These are phyloP conservation scores for Calonectria ilicicola DNA, from an alignment of 2,329 filamentous ascomycete genomes.

Conservation along the genomic window DNA sequence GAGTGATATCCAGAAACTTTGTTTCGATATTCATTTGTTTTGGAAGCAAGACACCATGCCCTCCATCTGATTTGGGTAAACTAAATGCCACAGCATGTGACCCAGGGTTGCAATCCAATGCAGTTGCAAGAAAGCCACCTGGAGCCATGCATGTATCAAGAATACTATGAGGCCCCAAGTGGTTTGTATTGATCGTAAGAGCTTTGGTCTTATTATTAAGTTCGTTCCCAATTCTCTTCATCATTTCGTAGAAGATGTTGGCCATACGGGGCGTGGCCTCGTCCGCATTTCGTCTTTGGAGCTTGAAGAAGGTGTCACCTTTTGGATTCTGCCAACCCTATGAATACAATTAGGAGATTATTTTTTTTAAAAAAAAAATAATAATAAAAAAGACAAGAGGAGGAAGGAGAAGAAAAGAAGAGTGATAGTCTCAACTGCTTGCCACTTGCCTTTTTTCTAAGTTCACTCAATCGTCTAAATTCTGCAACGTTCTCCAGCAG, in stretches of 20 bases:
- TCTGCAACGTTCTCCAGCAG: constrained; percentile 6
- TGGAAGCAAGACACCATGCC: constrained; percentile 51
- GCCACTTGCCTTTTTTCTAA: constrained; percentile 23
- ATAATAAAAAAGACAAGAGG: too few species aligned
- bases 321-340: constrained; percentile 59
- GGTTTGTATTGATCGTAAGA: constrained; percentile 38
- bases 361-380: too few species aligned
- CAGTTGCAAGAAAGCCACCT: constrained; percentile 60
- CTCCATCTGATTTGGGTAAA: constrained; percentile 54
- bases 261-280: constrained; percentile 35
- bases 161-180: constrained; percentile 41
- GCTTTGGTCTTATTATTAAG: constrained; percentile 50
- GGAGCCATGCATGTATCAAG: constrained; percentile 70
- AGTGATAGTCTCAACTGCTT: too few species aligned
- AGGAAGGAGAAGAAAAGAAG: too few species aligned
- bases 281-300: constrained; percentile 53
- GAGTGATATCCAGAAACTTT: constrained; percentile 60
- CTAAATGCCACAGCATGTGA: constrained; percentile 52
- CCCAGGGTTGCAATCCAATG: constrained; percentile 49
- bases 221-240: constrained; percentile 56
- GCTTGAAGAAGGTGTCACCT: constrained; percentile 57
- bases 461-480: constrained; percentile 13
- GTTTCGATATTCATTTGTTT: background rate
- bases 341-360: background rate
- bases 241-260: constrained; percentile 54